Evolutionary conservation across 2,329 filamentous ascomycete genomes (phyloP), one percentile per base, ranked within the genome.

Genomic region (Microsporum ferrugineum): DNA sequence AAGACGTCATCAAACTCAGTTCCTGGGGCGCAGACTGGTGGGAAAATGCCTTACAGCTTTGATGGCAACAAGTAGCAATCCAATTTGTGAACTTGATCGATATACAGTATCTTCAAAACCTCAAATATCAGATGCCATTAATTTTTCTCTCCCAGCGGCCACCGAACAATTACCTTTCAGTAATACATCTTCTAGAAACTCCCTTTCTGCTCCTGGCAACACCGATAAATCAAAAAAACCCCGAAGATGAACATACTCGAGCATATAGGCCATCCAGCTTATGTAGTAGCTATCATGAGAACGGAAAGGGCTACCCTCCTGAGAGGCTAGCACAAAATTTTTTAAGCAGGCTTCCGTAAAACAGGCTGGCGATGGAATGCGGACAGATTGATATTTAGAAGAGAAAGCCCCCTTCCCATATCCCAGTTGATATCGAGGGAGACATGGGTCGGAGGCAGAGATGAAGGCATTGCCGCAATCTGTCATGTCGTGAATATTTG

Each of bases 261-360:
- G 34, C 49, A 64, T 58, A 60, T 64, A 64, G 5, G 61, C 12
- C 39, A 36, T 57, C 59, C 59, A 64, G 38, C 61, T 33, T 31
- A 64, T 12, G 38, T 63, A 64, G 45, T 61, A 47, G 12, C 17
- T 3, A 17, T 59, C 55, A 33, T 60, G 43, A n/a, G 10, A 12
- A 27, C 33, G 38, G 23, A 6, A 1, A n/a, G 29, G 39, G 53
- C 61, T 53, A 10, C 14, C 33, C 29, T 53, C 36, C n/a, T 59
- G 61, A 62, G 58, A 38, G 14, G 27, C n/a, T 12, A 34, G 10
- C 41, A 34, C 60, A 49, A 57, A 62, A 47, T 64, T 62, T 14
- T 59, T 51, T 17, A 64, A 51, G 31, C 61, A 64, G 8, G 61
- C 61, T 53, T 64, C 59, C 23, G 47, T 10, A 17, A 64, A 64